Percentiles rank a stretch among this genome's conserved stretches.
phyloP scores from a whole-genome alignment of 257 asterid species.

The Thymus mandschuricus region DNA sequence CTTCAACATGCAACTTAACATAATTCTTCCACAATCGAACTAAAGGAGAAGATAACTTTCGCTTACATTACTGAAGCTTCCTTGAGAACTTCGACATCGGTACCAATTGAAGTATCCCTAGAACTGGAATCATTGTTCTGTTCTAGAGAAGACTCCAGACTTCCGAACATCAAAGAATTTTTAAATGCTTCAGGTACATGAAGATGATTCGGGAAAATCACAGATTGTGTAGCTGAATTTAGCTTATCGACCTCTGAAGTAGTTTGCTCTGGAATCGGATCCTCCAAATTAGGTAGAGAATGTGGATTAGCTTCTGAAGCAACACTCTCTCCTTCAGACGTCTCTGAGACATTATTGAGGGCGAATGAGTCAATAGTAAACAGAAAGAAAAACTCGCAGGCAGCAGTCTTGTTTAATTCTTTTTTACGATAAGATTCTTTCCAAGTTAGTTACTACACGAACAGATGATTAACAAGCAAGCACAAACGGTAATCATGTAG shows the following conservation, averaged over 20 bases:
- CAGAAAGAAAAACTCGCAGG: not conserved
- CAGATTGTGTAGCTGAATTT: slow-evolving; percentile 45
- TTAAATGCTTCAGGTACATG: slow-evolving; percentile 57
- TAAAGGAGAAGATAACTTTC: not conserved
- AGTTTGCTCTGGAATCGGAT: slow-evolving; percentile 32
- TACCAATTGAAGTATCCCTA: slow-evolving; percentile 31
- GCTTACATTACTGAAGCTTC: slow-evolving; percentile 47
- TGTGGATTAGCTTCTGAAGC: slow-evolving; percentile 28
- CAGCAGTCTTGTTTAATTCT: not conserved
- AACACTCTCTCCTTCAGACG: slow-evolving; percentile 38
- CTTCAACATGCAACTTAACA: not conserved
- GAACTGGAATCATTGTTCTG: slow-evolving; percentile 26
- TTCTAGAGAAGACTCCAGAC: slow-evolving; percentile 44
- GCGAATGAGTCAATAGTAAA: not conserved
- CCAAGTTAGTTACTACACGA: no score
- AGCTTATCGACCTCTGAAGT: slow-evolving; percentile 46
- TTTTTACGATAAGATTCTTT: not conserved
- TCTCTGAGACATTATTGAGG: slow-evolving; percentile 39
- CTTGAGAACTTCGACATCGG: slow-evolving; percentile 32
- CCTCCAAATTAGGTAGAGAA: slow-evolving; percentile 36
- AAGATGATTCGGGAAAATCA: slow-evolving; percentile 60
- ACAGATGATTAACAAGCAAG: not conserved
- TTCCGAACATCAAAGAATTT: slow-evolving; percentile 59
- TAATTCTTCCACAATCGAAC: not conserved
- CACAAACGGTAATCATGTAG: not conserved